Evolutionary conservation across 768 basidiomycete genomes (phyloP).

Genomic region (Trametes coccinea): DNA sequence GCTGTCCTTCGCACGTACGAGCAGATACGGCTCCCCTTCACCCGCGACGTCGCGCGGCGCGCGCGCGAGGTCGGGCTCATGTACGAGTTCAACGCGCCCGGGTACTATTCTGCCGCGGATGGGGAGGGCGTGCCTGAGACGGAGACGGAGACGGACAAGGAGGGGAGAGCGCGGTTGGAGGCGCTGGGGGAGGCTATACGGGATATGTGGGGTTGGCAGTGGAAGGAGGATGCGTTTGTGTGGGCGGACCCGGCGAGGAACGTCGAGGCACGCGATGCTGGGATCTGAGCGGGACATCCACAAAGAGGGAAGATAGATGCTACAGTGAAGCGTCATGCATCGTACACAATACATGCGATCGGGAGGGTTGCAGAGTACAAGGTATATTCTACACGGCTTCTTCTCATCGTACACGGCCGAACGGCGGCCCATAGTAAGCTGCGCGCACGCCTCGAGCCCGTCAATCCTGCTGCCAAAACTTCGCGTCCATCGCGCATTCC

Average conservation of each 20-base stretch:
- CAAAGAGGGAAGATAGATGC: neutral
- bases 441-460: too few relatives aligned
- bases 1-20: slow-evolving; percentile 25
- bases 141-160: neutral
- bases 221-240: neutral
- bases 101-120: slow-evolving; percentile 25
- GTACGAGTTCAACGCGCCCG: slow-evolving; percentile 23
- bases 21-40: slow-evolving; percentile 24
- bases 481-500: slow-evolving; percentile 36
- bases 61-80: slow-evolving; percentile 22
- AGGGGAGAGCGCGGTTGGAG: slow-evolving; percentile 24
- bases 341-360: neutral
- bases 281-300: too few relatives aligned
- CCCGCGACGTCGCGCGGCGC: slow-evolving; percentile 21
- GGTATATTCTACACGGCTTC: neutral
- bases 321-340: neutral
- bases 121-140: neutral
- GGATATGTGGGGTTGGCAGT: slow-evolving; percentile 23
- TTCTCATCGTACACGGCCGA: too few relatives aligned
- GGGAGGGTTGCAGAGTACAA: neutral
- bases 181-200: slow-evolving; percentile 15
- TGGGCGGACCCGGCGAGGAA: too few relatives aligned
- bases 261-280: too few relatives aligned
- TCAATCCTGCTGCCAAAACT: slow-evolving; percentile 25
- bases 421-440: neutral